Percentiles rank a stretch among this genome's conserved stretches.
Evolutionary conservation across 2,329 filamentous ascomycete species (phyloP).

Genomic region (Paecilomyces niveus): DNA sequence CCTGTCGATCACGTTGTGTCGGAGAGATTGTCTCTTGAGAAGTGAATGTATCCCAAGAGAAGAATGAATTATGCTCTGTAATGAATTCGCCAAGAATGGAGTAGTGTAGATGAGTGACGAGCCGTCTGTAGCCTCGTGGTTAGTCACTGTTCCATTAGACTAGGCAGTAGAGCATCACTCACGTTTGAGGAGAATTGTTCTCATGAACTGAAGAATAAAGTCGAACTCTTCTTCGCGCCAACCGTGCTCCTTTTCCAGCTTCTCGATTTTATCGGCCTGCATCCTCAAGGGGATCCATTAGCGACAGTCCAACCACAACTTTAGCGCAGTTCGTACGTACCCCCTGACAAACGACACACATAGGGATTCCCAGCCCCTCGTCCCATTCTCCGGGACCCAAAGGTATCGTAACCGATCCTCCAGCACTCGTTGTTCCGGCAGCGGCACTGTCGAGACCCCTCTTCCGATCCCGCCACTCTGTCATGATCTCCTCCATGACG

Average conservation of each 20-base stretch:
- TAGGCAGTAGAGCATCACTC: slow-evolving; percentile 30
- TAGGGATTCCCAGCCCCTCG: slow-evolving; percentile 73
- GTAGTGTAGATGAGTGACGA: slow-evolving; percentile 80
- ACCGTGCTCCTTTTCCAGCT: slow-evolving; percentile 76
- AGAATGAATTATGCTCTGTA: slow-evolving; percentile 75
- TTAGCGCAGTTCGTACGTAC: slow-evolving; percentile 42
- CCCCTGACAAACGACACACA: slow-evolving; percentile 95
- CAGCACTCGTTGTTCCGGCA: slow-evolving; percentile 49
- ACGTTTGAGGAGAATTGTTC: slow-evolving; percentile 84
- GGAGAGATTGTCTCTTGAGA: slow-evolving; percentile 68
- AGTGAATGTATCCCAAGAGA: slow-evolving; percentile 80
- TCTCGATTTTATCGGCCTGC: slow-evolving; percentile 81
- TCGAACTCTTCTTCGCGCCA: slow-evolving; percentile 98
- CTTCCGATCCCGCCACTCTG: slow-evolving; percentile 68
- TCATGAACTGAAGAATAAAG: slow-evolving; percentile 84
- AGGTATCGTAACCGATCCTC: slow-evolving; percentile 65
- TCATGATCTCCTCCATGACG: slow-evolving; percentile 80
- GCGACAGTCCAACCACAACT: not conserved
- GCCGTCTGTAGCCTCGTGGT: slow-evolving; percentile 51
- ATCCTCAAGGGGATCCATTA: slow-evolving; percentile 6
- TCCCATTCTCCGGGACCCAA: slow-evolving; percentile 89
- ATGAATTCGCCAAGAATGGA: slow-evolving; percentile 65
- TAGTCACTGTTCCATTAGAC: slow-evolving; percentile 5
- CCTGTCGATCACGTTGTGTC: slow-evolving; percentile 85
- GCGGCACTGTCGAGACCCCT: slow-evolving; percentile 50